A percentile compares a stretch with the other conserved stretches of the same genome.
These are phyloP conservation scores for Komagataea norvegica DNA, from an alignment of 1,139 yeast genomes.

Conservation along the genomic window DNA sequence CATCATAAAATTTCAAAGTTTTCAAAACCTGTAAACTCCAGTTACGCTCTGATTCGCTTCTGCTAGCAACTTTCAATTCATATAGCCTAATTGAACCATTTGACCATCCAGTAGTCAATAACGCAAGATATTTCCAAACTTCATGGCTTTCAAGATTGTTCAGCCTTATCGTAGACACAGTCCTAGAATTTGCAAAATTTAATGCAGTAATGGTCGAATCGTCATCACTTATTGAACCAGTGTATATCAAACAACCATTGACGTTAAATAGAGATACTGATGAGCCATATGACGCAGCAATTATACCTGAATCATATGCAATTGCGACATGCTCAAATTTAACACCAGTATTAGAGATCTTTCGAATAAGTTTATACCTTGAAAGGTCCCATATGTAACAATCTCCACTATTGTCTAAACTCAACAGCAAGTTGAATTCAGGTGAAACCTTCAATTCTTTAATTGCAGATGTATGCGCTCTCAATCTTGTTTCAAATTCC, in stretches of 20 bases:
- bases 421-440: constrained; percentile 48
- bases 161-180: constrained; percentile 22
- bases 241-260: constrained; percentile 46
- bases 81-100: constrained; percentile 29
- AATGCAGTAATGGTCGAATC: constrained; percentile 24
- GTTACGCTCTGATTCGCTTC: constrained; percentile 4
- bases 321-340: constrained; percentile 36
- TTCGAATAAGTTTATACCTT: constrained; percentile 44
- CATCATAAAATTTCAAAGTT: constrained; percentile 20
- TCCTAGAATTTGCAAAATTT: constrained; percentile 26
- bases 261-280: constrained; percentile 41
- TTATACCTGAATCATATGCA: constrained; percentile 52
- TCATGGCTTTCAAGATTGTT: constrained; percentile 30
- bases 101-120: constrained; percentile 33
- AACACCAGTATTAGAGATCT: constrained; percentile 27
- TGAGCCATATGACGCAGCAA: constrained; percentile 34
- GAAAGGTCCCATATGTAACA: constrained; percentile 59
- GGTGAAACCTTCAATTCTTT: constrained; percentile 40
- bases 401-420: constrained; percentile 46
- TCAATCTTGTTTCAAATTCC: constrained; percentile 42
- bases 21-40: constrained; percentile 26
- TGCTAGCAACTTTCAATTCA: constrained; percentile 23
- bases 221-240: constrained; percentile 4
- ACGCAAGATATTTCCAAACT: constrained; percentile 34
- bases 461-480: constrained; percentile 50